Evolutionary conservation across 164 flowering plant genomes (phyloP).

Genomic region (Litsea cubeba): DNA sequence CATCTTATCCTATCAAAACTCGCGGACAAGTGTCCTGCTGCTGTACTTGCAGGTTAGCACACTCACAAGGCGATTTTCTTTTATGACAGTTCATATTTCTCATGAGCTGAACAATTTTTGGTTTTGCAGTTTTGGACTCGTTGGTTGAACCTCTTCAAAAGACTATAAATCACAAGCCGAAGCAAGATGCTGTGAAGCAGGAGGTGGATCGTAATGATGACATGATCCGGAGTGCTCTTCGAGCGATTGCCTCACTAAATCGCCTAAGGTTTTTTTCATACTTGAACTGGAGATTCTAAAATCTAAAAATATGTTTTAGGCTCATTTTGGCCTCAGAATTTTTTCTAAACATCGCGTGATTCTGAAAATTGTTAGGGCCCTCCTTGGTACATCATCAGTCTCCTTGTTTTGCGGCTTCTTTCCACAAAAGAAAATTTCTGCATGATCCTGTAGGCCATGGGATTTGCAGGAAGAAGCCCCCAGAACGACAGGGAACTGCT

Average conservation of each 20-base stretch:
- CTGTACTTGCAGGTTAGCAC: slow-evolving; percentile 85
- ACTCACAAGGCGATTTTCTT: background rate
- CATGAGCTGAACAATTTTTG: background rate
- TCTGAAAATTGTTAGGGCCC: background rate
- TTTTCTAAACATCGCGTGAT: background rate
- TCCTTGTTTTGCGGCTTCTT: background rate
- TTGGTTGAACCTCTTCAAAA: slow-evolving; percentile 96
- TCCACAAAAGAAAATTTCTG: background rate
- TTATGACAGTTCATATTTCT: background rate
- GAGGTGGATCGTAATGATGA: slow-evolving; percentile 99
- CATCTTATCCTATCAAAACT: slow-evolving; percentile 98
- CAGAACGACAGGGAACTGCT: too few relatives aligned
- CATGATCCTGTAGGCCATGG: background rate
- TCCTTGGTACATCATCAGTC: background rate
- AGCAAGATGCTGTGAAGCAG: slow-evolving; percentile 99
- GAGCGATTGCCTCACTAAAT: slow-evolving; percentile 87
- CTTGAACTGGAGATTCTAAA: background rate
- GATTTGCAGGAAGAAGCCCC: background rate
- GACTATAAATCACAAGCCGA: slow-evolving; percentile 83
- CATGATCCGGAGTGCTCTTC: slow-evolving; percentile 97
- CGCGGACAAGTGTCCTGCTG: slow-evolving; percentile 93
- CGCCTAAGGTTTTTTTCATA: slow-evolving; percentile 63
- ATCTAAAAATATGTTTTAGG: too few relatives aligned
- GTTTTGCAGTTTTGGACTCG: slow-evolving; percentile 74
- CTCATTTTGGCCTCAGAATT: too few relatives aligned